A percentile compares a stretch with the other conserved stretches of the same genome.
Conservation (phyloP, 768 basidiomycete species). For the Termitomyces sp. region DNA sequence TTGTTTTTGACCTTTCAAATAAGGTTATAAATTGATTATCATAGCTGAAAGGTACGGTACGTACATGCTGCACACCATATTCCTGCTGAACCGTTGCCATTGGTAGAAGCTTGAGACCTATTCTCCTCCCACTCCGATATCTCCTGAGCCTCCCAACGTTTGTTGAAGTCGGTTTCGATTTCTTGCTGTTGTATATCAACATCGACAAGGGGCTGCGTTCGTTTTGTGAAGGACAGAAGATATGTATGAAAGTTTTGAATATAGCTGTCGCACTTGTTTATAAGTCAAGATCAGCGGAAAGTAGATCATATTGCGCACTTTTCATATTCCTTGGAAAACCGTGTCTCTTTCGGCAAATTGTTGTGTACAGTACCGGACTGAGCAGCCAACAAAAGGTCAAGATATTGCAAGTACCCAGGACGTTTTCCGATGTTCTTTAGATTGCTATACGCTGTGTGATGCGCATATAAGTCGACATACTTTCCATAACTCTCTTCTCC, state of each 20-base stretch:
- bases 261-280: constrained; percentile 48
- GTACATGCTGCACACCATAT: constrained; percentile 95
- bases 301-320: constrained; percentile 40
- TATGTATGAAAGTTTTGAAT: constrained; percentile 79
- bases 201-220: constrained; percentile 80
- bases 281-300: constrained; percentile 2
- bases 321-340: constrained; percentile 74
- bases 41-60: constrained; percentile 36
- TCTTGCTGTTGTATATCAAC: constrained; percentile 61
- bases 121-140: constrained; percentile 69
- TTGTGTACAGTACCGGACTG: constrained; percentile 57
- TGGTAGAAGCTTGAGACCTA: constrained; percentile 35
- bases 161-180: constrained; percentile 65
- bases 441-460: constrained; percentile 88
- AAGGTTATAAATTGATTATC: constrained; percentile 1
- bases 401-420: constrained; percentile 87
- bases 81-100: constrained; percentile 43
- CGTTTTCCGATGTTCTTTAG: constrained; percentile 81
- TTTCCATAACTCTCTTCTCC: constrained; percentile 95
- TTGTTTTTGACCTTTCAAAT: constrained; percentile 73
- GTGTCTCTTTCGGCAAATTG: constrained; percentile 65
- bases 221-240: constrained; percentile 79
- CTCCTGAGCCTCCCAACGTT: constrained; percentile 75
- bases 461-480: constrained; percentile 88
- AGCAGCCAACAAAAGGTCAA: constrained; percentile 75